Percentiles rank a stretch among this genome's conserved stretches.
Conservation (phyloP, 352 stramenopile genomes). For the Phytophthora constricta region DNA sequence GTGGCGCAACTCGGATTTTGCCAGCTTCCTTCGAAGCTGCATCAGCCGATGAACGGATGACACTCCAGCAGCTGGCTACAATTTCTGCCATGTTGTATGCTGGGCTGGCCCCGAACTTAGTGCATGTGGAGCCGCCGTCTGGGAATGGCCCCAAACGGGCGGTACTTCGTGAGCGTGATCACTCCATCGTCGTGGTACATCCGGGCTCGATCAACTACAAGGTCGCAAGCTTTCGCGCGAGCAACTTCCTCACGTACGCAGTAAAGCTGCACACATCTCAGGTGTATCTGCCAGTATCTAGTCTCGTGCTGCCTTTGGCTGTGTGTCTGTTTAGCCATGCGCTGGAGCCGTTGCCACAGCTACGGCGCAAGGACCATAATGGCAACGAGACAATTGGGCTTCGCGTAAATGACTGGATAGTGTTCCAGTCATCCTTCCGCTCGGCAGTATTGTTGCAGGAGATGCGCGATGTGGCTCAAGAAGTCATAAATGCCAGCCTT, state of each 20-base stretch:
- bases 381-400: constrained; percentile 50
- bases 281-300: constrained; percentile 78
- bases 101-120: constrained; percentile 93
- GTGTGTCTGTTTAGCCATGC: constrained; percentile 77
- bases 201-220: constrained; percentile 83
- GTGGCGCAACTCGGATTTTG: constrained; percentile 72
- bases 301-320: constrained; percentile 62
- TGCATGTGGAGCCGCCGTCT: constrained; percentile 63
- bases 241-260: constrained; percentile 76
- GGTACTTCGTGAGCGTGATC: constrained; percentile 54
- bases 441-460: constrained; percentile 64
- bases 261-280: constrained; percentile 87
- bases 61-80: constrained; percentile 55
- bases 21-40: constrained; percentile 1
- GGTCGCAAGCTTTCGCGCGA: constrained; percentile 45
- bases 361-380: constrained; percentile 41
- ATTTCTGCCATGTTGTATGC: constrained; percentile 78
- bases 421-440: constrained; percentile 63
- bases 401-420: constrained; percentile 76
- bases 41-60: constrained; percentile 38
- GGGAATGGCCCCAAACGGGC: constrained; percentile 38
- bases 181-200: constrained; percentile 64
- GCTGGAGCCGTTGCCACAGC: constrained; percentile 62
- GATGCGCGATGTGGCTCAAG: constrained; percentile 35
- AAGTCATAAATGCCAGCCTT: constrained; percentile 48